phyloP scores from a whole-genome alignment of 2,329 filamentous ascomycete genomes.

The Fusarium clavum region DNA sequence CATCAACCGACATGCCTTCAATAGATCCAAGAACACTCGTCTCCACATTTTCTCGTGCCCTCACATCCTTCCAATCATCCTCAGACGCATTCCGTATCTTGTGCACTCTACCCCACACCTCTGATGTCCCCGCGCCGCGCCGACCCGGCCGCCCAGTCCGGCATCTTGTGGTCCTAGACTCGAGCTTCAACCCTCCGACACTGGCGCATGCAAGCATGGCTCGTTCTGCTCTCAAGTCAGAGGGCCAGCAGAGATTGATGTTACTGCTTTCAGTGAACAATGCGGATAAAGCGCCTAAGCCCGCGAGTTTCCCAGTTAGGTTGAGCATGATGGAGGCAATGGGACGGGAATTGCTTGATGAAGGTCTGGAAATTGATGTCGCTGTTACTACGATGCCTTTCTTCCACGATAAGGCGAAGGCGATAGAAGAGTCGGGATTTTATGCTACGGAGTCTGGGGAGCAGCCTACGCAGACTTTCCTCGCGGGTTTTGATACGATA shows the following conservation, averaged over 20 bases:
- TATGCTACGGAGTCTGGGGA: slow-evolving; percentile 49
- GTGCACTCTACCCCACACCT: slow-evolving; percentile 52
- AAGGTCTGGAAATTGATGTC: slow-evolving; percentile 65
- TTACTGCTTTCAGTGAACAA: slow-evolving; percentile 73
- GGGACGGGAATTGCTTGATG: slow-evolving; percentile 63
- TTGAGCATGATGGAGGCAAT: slow-evolving; percentile 79
- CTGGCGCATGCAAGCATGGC: slow-evolving; percentile 70
- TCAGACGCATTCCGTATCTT: slow-evolving; percentile 59
- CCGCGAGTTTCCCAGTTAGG: slow-evolving; percentile 74
- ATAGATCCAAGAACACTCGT: slow-evolving; percentile 48
- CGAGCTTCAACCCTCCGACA: slow-evolving; percentile 76
- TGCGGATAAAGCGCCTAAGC: slow-evolving; percentile 74
- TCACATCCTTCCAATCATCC: slow-evolving; percentile 59
- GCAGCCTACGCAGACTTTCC: slow-evolving; percentile 69
- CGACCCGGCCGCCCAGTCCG: slow-evolving; percentile 35
- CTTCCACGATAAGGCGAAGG: slow-evolving; percentile 77
- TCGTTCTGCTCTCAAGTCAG: slow-evolving; percentile 55
- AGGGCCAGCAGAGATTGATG: slow-evolving; percentile 56
- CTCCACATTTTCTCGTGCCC: slow-evolving; percentile 58
- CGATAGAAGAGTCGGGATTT: slow-evolving; percentile 62
- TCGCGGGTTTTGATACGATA: slow-evolving; percentile 81
- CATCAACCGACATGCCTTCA: slow-evolving; percentile 29
- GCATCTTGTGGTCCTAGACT: slow-evolving; percentile 70
- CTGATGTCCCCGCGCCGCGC: slow-evolving; percentile 29
- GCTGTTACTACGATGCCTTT: slow-evolving; percentile 78